phyloP scores from a whole-genome alignment of 495 filamentous ascomycete genomes.

The Podospora anserina region DNA sequence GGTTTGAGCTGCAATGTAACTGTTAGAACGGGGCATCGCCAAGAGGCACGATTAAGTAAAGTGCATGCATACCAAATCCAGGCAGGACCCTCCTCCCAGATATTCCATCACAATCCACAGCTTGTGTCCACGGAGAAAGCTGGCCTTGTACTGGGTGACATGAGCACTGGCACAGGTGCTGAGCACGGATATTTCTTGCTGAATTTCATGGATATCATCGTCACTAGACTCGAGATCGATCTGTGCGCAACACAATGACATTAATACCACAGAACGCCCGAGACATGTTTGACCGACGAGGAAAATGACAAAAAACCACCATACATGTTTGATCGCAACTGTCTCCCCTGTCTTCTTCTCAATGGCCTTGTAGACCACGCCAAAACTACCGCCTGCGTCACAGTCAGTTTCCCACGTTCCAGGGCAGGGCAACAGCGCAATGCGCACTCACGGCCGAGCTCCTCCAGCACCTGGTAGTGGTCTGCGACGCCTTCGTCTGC shows the following conservation, averaged over 20 bases:
- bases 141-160: slow-evolving; percentile 94
- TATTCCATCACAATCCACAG: slow-evolving; percentile 99
- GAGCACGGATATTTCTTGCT: slow-evolving; percentile 93
- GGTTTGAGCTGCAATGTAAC: slow-evolving; percentile 68
- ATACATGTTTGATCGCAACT: slow-evolving; percentile 87
- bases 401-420: slow-evolving; percentile 18
- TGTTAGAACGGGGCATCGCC: neutral
- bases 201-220: slow-evolving; percentile 96
- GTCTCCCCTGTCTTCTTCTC: slow-evolving; percentile 80
- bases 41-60: neutral
- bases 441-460: slow-evolving; percentile 74
- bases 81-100: slow-evolving; percentile 86
- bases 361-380: slow-evolving; percentile 93
- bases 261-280: neutral
- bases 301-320: slow-evolving; percentile 24
- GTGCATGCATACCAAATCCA: slow-evolving; percentile 67
- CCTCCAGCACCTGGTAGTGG: slow-evolving; percentile 87
- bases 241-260: slow-evolving; percentile 42
- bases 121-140: slow-evolving; percentile 90
- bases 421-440: neutral
- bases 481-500: slow-evolving; percentile 67
- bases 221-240: slow-evolving; percentile 98
- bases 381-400: slow-evolving; percentile 79
- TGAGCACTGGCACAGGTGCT: slow-evolving; percentile 89
- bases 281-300: neutral